Evolutionary conservation across 148 eudicot species (phyloP).

Genomic region (Linanthus parryae): DNA sequence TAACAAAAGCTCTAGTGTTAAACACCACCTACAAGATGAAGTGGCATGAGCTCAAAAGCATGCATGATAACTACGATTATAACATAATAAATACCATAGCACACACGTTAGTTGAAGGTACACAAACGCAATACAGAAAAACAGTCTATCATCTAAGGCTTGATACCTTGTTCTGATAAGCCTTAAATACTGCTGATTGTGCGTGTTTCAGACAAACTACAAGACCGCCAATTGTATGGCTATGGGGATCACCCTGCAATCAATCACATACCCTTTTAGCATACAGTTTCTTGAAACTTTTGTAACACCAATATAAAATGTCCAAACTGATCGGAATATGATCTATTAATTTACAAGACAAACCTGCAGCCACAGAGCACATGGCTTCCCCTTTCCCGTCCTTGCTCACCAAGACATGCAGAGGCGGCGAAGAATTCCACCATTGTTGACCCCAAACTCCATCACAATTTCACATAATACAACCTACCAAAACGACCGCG

Average conservation of each 20-base stretch:
- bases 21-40: constrained; percentile 52
- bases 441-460: too few species aligned
- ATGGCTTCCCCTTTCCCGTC: too few species aligned
- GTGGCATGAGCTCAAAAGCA: too few species aligned
- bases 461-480: too few species aligned
- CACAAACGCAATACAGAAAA: not conserved
- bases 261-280: not conserved
- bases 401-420: too few species aligned
- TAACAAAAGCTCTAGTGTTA: constrained; percentile 73
- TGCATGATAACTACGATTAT: too few species aligned
- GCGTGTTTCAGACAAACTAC: constrained; percentile 84
- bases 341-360: not conserved
- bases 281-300: too few species aligned
- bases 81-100: not conserved
- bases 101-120: not conserved
- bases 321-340: too few species aligned
- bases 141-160: constrained; percentile 2
- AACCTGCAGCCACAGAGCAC: constrained; percentile 91
- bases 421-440: too few species aligned
- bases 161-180: constrained; percentile 63
- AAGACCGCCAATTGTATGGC: constrained; percentile 90
- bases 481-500: too few species aligned
- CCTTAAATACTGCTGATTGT: constrained; percentile 64
- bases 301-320: too few species aligned
- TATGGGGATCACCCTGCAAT: constrained; percentile 94